Base-by-base conservation (phyloP, 208 protist genomes). In the Wallacemonas collosoma region DNA sequence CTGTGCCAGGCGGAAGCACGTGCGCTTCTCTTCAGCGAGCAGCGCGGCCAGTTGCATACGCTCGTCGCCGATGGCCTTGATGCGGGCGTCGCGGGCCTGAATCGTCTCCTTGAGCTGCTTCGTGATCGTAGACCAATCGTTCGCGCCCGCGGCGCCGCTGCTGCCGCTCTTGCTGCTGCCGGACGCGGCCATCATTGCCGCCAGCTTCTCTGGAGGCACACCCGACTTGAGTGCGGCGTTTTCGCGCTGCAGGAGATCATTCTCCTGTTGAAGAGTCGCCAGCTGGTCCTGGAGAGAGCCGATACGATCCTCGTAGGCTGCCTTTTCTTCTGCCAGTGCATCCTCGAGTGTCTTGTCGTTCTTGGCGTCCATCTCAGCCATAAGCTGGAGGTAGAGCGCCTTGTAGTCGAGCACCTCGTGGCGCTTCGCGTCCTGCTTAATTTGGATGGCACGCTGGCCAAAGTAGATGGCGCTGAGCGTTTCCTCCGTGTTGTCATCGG, bases 401-500 rank as follows among this genome's bases (percentile, higher is more conserved):
- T 96, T 96, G 85, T 97, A 97, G 72, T 98, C 90, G 66, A 95
- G 80, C 58, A 95, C 79, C 86, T 97, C 93, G 87, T 98, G 92
- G 2, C 90, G 74, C 71, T 94, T 91, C 3, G 94, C 89, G 35
- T 95, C 86, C 68, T 97, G 90, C 77, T 96, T 96, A 60, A 98
- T 97, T 66, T 96, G 94, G 44, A 93, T 97, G 2, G 95, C 95
- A 51, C 95, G 87, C 73, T 97, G 91, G 1, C 92, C 95, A 83
- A 98, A 98, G 17, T 85, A 43, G 17, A 98, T 90, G 40, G 95
- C 91, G 44, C 87, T 89, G 48, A 93, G 65, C 15, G 89, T 96
- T 76, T 98, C 95, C 57, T 97, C 90, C 1, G 83, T 91, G 70
- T 94, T 95, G 43, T 90, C 78, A 45, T 93, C 80, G 0, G 91